These are phyloP conservation scores for Gracilaria vermiculophylla DNA, from an alignment of 23 red algal genomes.

Conservation along the genomic window DNA sequence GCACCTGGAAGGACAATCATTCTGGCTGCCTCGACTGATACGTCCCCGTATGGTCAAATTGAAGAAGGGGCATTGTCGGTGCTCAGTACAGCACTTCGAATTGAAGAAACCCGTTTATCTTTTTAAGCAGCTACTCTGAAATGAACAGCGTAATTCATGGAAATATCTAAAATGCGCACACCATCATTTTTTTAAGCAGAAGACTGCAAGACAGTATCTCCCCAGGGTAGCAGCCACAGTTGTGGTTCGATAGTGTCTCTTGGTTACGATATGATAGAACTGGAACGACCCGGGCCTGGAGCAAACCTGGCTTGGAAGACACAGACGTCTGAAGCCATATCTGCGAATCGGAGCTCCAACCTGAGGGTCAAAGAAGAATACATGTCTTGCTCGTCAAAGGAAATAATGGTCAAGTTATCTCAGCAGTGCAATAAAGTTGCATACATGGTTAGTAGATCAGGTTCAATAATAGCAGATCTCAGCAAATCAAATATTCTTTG, in stretches of 20 bases:
- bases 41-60: not conserved
- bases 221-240: not conserved
- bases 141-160: not conserved
- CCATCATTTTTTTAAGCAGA: not conserved
- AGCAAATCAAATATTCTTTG: constrained; percentile 43
- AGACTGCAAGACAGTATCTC: not conserved
- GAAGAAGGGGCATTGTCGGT: not conserved
- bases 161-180: not conserved
- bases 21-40: not conserved
- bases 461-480: not conserved
- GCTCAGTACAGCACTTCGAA: not conserved
- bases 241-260: not conserved
- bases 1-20: not conserved
- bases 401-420: not conserved
- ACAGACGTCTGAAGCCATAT: not conserved
- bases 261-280: not conserved
- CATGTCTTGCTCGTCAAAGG: not conserved
- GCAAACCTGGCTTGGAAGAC: not conserved
- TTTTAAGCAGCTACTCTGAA: not conserved
- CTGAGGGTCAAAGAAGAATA: not conserved
- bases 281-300: not conserved
- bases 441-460: constrained; percentile 1
- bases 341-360: not conserved
- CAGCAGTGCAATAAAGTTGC: not conserved
- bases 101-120: constrained; percentile 11